Evolutionary conservation across 2,329 filamentous ascomycete genomes (phyloP).

Genomic region (Neopestalotiopsis rosae): DNA sequence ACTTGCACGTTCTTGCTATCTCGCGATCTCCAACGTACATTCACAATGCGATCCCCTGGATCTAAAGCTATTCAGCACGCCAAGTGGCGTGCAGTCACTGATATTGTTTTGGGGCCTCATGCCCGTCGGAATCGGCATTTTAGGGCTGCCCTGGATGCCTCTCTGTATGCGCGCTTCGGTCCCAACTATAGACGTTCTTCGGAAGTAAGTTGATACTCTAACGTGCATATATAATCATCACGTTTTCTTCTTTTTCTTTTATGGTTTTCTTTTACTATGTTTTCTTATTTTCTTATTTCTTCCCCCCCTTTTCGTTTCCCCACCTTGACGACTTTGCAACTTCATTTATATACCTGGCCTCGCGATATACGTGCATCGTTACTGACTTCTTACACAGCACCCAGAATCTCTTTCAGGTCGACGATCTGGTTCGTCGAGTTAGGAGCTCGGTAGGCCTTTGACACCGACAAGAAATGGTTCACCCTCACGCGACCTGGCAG

Average conservation of each 20-base stretch:
- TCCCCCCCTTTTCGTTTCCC: no score
- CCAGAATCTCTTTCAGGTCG: neutral
- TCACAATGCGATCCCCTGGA: neutral
- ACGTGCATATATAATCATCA: no score
- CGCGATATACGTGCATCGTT: neutral
- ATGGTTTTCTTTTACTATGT: no score
- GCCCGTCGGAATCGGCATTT: no score
- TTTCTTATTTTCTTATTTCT: no score
- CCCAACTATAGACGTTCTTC: no score
- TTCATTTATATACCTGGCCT: neutral
- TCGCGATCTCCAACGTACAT: neutral
- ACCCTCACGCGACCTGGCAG: neutral
- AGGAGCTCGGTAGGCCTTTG: neutral
- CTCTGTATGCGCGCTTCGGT: no score
- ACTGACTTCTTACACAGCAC: neutral
- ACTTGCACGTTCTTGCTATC: neutral
- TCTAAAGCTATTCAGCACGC: neutral
- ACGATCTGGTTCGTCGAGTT: neutral
- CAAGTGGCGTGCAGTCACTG: neutral
- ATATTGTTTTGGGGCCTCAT: neutral
- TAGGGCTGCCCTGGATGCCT: no score
- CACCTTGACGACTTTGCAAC: no score
- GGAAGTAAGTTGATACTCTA: no score
- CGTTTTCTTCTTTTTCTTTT: no score
- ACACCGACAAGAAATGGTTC: neutral